These are phyloP conservation scores for Irpex sp. DNA, from an alignment of 1,284 basidiomycete species.

Conservation along the genomic window DNA sequence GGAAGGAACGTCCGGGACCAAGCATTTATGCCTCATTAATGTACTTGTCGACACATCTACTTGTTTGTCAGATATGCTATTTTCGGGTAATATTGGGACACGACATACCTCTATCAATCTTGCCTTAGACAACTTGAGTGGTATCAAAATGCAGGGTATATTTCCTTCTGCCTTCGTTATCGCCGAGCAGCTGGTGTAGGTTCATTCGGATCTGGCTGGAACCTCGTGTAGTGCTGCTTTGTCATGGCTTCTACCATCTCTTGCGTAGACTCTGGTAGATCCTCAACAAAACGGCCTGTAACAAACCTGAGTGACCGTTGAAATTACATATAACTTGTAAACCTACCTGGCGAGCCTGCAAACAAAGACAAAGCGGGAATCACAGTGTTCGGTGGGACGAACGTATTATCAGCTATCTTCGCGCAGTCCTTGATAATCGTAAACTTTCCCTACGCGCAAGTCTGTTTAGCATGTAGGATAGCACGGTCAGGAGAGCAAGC, in stretches of 20 bases:
- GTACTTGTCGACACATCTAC: background rate
- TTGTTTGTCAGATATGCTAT: background rate
- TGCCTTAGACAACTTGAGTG: background rate
- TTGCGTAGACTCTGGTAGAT: slow-evolving; percentile 78
- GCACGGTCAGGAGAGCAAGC: slow-evolving; percentile 7
- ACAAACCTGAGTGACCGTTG: background rate
- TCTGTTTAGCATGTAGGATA: background rate
- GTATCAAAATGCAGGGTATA: background rate
- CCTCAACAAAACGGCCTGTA: slow-evolving; percentile 72
- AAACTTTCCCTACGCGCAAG: slow-evolving; percentile 76
- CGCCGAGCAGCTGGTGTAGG: background rate
- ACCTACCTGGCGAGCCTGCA: slow-evolving; percentile 81
- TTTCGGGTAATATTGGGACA: background rate
- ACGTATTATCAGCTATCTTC: slow-evolving; percentile 80
- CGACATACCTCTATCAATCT: background rate
- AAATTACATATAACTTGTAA: background rate
- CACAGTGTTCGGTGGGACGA: slow-evolving; percentile 90
- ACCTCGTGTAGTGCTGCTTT: slow-evolving; percentile 73
- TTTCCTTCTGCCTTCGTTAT: background rate
- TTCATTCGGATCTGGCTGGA: slow-evolving; percentile 30
- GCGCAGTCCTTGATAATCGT: slow-evolving; percentile 96
- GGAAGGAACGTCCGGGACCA: background rate
- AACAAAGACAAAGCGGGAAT: slow-evolving; percentile 86
- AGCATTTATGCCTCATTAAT: background rate
- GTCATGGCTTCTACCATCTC: slow-evolving; percentile 51